phyloP scores from a whole-genome alignment of 768 basidiomycete genomes.

The Gloeopeniophorella convolvens region DNA sequence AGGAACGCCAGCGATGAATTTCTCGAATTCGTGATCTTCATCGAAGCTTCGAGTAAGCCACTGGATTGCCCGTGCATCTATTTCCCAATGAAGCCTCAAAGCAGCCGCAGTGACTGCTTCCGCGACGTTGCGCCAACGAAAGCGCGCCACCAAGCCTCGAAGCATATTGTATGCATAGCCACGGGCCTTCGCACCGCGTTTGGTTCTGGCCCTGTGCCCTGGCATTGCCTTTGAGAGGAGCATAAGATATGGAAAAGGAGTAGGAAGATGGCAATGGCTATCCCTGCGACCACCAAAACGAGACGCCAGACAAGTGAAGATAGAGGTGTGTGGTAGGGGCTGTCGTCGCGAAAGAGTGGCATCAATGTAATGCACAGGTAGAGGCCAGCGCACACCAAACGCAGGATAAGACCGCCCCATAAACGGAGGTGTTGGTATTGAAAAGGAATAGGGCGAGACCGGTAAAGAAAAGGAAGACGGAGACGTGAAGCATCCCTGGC shows the following conservation, averaged over 20 bases:
- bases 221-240: too few relatives aligned
- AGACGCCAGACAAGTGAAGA: not conserved
- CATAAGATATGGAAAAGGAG: not conserved
- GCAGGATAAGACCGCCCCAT: not conserved
- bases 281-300: not conserved
- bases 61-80: too few relatives aligned
- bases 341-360: not conserved
- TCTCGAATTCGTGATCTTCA: too few relatives aligned
- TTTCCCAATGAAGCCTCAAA: too few relatives aligned
- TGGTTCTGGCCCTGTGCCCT: too few relatives aligned
- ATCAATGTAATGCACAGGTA: not conserved
- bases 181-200: too few relatives aligned
- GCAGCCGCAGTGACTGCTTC: too few relatives aligned
- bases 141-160: too few relatives aligned
- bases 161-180: too few relatives aligned
- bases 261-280: not conserved
- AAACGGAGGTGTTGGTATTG: not conserved
- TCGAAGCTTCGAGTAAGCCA: too few relatives aligned
- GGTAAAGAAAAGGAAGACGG: constrained; percentile 11
- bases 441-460: constrained; percentile 7
- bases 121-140: too few relatives aligned
- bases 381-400: not conserved
- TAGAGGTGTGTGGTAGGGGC: constrained; percentile 2
- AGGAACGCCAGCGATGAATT: too few relatives aligned
- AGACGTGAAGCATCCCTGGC: not conserved